Conservation (phyloP, 495 filamentous ascomycete genomes). For the Neurospora pannonica region DNA sequence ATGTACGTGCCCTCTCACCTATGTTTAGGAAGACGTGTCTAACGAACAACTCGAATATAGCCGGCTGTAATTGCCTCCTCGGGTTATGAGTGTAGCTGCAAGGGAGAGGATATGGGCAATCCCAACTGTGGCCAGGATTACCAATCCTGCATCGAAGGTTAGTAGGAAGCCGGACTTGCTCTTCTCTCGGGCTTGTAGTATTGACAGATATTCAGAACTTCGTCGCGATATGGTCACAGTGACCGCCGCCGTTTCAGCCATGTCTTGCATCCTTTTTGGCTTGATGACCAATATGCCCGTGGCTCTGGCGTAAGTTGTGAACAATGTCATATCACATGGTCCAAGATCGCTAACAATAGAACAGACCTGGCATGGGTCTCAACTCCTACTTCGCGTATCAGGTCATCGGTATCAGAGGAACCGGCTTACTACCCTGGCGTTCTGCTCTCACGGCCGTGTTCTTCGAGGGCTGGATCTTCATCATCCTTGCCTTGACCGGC, state of each 20-base stretch:
- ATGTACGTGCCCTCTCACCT: slow-evolving; percentile 38
- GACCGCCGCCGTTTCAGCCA: slow-evolving; percentile 60
- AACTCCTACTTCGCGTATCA: slow-evolving; percentile 86
- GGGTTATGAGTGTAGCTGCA: slow-evolving; percentile 21
- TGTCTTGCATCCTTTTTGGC: slow-evolving; percentile 40
- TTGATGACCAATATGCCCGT: slow-evolving; percentile 47
- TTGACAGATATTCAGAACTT: slow-evolving; percentile 35
- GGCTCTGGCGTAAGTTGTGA: slow-evolving; percentile 49
- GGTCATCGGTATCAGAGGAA: slow-evolving; percentile 66
- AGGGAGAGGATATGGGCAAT: not conserved
- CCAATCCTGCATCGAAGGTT: not conserved
- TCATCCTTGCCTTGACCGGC: slow-evolving; percentile 59
- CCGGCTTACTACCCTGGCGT: slow-evolving; percentile 55
- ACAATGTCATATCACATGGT: not conserved
- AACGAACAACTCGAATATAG: slow-evolving; percentile 5
- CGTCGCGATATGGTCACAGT: slow-evolving; percentile 71
- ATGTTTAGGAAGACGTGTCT: slow-evolving; percentile 7
- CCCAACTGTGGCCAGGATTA: slow-evolving; percentile 23
- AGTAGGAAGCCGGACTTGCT: not conserved
- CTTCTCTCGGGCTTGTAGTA: not conserved
- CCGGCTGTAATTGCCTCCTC: slow-evolving; percentile 65
- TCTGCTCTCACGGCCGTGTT: slow-evolving; percentile 76
- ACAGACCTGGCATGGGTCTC: slow-evolving; percentile 63
- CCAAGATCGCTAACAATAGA: slow-evolving; percentile 13
- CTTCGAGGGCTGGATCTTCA: slow-evolving; percentile 60